Percentiles rank a stretch among this genome's conserved stretches.
phyloP scores from a whole-genome alignment of 2,329 filamentous ascomycete species.

The Fusarium penzigii region DNA sequence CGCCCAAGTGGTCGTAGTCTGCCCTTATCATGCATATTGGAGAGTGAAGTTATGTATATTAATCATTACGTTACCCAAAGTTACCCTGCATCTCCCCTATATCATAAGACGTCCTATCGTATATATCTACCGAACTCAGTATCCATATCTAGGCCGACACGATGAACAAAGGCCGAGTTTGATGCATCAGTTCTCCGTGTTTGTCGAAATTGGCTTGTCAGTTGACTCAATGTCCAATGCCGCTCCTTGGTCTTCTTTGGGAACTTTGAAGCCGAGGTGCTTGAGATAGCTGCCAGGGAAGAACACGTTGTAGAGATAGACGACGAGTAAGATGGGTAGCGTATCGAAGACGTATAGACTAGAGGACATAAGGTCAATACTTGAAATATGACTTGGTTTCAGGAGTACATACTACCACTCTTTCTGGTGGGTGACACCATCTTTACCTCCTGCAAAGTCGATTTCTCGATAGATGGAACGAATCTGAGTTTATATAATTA shows the following conservation, averaged over 20 bases:
- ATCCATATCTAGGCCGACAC: too few species aligned
- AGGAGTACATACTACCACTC: conserved; percentile 23
- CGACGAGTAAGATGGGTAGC: conserved; percentile 17
- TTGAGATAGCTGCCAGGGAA: conserved; percentile 19
- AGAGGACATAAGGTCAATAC: too few species aligned
- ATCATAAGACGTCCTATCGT: too few species aligned
- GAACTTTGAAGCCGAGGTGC: conserved; percentile 18
- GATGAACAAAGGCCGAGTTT: too few species aligned
- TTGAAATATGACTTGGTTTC: fast-evolving
- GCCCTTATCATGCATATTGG: too few species aligned
- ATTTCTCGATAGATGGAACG: conserved; percentile 24
- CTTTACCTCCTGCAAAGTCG: conserved; percentile 18
- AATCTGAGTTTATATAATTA: conserved; percentile 2
- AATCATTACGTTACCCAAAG: too few species aligned
- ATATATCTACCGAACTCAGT: too few species aligned
- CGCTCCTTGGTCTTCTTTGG: not conserved
- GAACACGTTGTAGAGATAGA: conserved; percentile 19
- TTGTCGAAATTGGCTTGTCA: not conserved
- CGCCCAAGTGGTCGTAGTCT: too few species aligned
- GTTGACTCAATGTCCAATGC: not conserved
- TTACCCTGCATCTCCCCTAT: too few species aligned
- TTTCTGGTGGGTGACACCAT: conserved; percentile 14
- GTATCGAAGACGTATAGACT: conserved; percentile 22
- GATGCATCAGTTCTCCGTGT: too few species aligned
- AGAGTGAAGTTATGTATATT: too few species aligned